Evolutionary conservation across 2,329 filamentous ascomycete species (phyloP), one percentile per base, ranked within the genome.

Genomic region (Ophiostoma himal-ulmi): DNA sequence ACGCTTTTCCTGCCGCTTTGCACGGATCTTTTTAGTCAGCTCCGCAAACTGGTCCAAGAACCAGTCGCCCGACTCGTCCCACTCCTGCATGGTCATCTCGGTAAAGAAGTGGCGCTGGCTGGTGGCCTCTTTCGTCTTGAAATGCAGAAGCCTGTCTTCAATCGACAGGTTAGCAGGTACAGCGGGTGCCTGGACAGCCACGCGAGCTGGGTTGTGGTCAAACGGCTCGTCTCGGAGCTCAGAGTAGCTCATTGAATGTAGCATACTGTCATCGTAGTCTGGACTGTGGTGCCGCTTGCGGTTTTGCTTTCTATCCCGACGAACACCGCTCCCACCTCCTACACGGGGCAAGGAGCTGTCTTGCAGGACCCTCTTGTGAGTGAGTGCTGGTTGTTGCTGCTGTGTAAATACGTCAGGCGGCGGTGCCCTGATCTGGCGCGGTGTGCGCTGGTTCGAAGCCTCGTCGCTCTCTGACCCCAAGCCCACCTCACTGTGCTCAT

Each of bases 61-160:
- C 86, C 86, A 88, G 73, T 88, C 85, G 5, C 86, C 86, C 1
- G 85, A 82, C 17, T 82, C 79, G 74, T 88, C 86, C 86, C 86
- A 88, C 69, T 88, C 86, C 20, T 81, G 78, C 17, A 87, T 79
- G 0, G 83, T 77, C 81, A 88, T 84, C 69, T 81, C 80, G 2
- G 80, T 81, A 75, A 88, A 87, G 69, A 88, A 83, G 0, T 80
- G 76, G 41, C 78, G 79, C 74, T 86, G 84, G 36, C 73, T 71
- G 36, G 72, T 72, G 67, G 82, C 81, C 10, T 79, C 79, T 70
- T 83, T 80, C 69, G 77, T 78, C 72, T 82, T 82, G 75, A 82
- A 85, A 73, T 86, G 82, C 60, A 81, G 77, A 14, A 88, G 79
- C 72, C 83, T 84, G 11, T 83, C 80, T 8, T 81, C 78, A 5